These are phyloP conservation scores for Sugiyamaella japonica DNA, from an alignment of 1,139 yeast genomes.

Conservation along the genomic window DNA sequence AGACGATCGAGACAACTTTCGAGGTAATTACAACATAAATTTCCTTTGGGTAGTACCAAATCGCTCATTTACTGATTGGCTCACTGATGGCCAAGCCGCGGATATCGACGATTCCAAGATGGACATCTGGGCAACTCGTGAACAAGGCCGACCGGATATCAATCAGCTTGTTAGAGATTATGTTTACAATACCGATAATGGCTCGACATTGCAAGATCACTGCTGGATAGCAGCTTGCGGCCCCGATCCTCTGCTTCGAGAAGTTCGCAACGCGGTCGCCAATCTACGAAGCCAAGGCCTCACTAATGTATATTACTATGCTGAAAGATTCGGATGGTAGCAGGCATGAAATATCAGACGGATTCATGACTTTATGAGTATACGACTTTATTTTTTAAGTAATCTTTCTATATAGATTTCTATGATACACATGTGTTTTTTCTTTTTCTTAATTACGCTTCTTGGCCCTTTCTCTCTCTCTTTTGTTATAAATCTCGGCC, in stretches of 20 bases:
- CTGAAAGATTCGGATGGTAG: slow-evolving; percentile 37
- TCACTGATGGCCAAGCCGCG: slow-evolving; percentile 7
- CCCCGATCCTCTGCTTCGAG: slow-evolving; percentile 31
- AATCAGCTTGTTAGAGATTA: slow-evolving; percentile 20
- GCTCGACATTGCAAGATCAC: neutral
- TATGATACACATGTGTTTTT: neutral
- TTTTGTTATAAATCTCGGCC: slow-evolving; percentile 74
- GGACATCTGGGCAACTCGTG: slow-evolving; percentile 30
- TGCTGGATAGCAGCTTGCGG: slow-evolving; percentile 36
- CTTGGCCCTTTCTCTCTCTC: slow-evolving; percentile 47
- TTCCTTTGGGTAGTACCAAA: slow-evolving; percentile 35
- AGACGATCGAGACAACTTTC: neutral
- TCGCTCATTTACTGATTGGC: slow-evolving; percentile 28
- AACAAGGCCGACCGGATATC: slow-evolving; percentile 30
- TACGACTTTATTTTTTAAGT: neutral
- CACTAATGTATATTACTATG: slow-evolving; percentile 25
- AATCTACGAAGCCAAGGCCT: slow-evolving; percentile 27
- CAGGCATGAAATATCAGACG: too few species aligned
- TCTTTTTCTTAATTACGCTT: slow-evolving; percentile 26
- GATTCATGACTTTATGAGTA: neutral
- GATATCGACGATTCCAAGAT: slow-evolving; percentile 3
- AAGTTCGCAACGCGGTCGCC: slow-evolving; percentile 31
- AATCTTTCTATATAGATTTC: neutral
- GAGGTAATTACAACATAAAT: slow-evolving; percentile 20
- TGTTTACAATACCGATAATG: slow-evolving; percentile 16